Conservation (phyloP, 2,329 filamentous ascomycete genomes). For the Ophiostoma novo-ulmi region DNA sequence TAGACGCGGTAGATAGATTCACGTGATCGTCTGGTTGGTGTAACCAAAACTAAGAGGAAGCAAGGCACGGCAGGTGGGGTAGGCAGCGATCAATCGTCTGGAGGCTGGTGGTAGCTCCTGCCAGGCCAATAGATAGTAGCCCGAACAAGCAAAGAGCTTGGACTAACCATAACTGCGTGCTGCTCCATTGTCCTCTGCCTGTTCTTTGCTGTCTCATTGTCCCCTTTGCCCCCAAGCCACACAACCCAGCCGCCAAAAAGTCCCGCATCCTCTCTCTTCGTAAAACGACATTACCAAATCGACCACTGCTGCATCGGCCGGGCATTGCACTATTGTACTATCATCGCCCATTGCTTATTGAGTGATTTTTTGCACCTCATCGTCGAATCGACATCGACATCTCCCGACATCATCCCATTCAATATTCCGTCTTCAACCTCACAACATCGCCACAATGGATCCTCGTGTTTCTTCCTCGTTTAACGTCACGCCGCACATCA, state of each 20-base stretch:
- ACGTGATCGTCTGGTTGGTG: not conserved
- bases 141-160: conserved; percentile 21
- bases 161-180: not conserved
- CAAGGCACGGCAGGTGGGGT: conserved; percentile 12
- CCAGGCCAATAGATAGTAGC: conserved; percentile 3
- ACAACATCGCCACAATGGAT: conserved; percentile 41
- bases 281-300: conserved; percentile 9
- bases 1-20: not conserved
- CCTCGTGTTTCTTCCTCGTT: conserved; percentile 56
- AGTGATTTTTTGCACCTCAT: not conserved
- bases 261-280: conserved; percentile 21
- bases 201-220: not conserved
- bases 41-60: not conserved
- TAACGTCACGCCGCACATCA: conserved; percentile 59
- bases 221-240: conserved; percentile 19
- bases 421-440: not conserved
- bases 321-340: conserved; percentile 10
- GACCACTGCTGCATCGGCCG: conserved; percentile 17
- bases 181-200: not conserved
- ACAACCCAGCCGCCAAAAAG: conserved; percentile 18
- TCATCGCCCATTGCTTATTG: not conserved
- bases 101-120: not conserved
- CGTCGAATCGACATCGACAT: not conserved
- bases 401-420: not conserved
- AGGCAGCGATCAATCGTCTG: conserved; percentile 3